phyloP scores from a whole-genome alignment of 148 eudicot species.

The Camellia sinensis region DNA sequence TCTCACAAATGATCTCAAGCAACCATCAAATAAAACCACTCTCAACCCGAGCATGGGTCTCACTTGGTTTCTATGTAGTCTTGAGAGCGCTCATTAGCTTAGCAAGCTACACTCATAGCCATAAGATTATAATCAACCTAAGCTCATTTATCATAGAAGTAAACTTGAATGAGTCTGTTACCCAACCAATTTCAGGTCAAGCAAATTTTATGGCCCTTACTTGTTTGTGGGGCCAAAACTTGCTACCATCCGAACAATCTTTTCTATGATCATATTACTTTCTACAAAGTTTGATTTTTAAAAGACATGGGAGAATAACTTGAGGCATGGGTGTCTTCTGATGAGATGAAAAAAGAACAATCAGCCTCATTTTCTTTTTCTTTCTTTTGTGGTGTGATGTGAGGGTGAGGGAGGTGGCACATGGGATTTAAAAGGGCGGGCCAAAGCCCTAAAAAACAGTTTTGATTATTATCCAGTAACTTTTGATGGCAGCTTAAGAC shows the following conservation, averaged over 20 bases:
- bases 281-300: neutral
- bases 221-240: too few species aligned
- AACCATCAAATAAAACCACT: neutral
- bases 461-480: neutral
- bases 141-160: neutral
- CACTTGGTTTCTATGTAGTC: neutral
- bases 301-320: too few species aligned
- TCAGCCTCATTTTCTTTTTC: too few species aligned
- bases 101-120: neutral
- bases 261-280: neutral
- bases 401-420: too few species aligned
- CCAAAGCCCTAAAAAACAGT: neutral
- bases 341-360: too few species aligned
- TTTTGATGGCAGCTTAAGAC: neutral
- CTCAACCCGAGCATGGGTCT: neutral
- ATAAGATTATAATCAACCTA: too few species aligned
- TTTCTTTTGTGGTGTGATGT: too few species aligned
- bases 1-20: neutral
- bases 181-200: neutral
- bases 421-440: too few species aligned
- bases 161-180: neutral
- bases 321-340: too few species aligned
- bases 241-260: too few species aligned
- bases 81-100: neutral
- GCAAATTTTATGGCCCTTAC: neutral